Evolutionary conservation across 495 filamentous ascomycete genomes (phyloP).

Genomic region (Ascobolus immersus): DNA sequence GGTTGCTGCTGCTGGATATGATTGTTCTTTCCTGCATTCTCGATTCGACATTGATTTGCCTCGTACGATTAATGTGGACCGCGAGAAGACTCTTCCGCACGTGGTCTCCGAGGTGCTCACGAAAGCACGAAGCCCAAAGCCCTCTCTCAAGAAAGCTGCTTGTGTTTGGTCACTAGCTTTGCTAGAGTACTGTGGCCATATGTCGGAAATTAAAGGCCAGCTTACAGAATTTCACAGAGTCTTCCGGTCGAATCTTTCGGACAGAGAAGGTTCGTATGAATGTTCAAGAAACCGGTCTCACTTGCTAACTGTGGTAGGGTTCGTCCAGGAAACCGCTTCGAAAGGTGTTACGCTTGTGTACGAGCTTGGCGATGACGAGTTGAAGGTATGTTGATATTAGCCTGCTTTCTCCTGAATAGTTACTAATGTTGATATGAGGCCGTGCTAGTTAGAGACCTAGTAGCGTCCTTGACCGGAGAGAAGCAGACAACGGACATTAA

Average conservation of each 20-base stretch:
- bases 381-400: conserved; percentile 24
- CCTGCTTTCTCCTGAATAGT: neutral
- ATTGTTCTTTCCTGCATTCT: too few species aligned
- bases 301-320: conserved; percentile 22
- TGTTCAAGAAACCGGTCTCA: neutral
- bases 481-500: conserved; percentile 41
- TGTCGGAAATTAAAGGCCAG: conserved; percentile 39
- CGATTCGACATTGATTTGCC: too few species aligned
- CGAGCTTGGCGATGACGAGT: conserved; percentile 55
- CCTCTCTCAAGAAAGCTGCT: conserved; percentile 62
- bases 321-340: conserved; percentile 86
- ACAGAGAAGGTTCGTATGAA: conserved; percentile 32
- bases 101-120: too few species aligned
- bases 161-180: conserved; percentile 80
- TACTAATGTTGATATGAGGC: conserved; percentile 16
- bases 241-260: conserved; percentile 65
- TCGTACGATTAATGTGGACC: too few species aligned
- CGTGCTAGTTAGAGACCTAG: conserved; percentile 61
- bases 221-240: conserved; percentile 59
- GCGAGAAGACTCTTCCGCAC: too few species aligned
- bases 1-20: conserved; percentile 54
- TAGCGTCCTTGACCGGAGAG: conserved; percentile 59
- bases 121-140: conserved; percentile 62
- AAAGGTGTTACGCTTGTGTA: conserved; percentile 74
- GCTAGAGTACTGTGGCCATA: conserved; percentile 70